Percentiles rank a stretch among this genome's conserved stretches.
phyloP scores from a whole-genome alignment of 2,329 filamentous ascomycete species.

The Xylariaceae sp. region DNA sequence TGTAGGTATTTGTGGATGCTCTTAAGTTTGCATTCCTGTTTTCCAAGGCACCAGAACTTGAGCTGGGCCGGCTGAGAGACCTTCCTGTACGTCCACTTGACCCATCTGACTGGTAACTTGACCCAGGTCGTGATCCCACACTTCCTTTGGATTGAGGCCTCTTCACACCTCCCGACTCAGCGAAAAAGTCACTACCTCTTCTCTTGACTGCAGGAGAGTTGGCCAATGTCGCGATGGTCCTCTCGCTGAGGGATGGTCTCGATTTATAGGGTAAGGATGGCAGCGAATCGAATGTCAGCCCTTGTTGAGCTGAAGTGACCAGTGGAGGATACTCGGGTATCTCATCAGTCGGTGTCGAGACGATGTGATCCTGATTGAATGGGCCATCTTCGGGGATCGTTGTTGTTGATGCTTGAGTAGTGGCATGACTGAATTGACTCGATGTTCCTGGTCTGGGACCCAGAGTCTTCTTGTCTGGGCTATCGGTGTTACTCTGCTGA shows the following conservation, averaged over 20 bases:
- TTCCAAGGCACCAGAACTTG: conserved; percentile 48
- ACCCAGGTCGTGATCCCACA: conserved; percentile 54
- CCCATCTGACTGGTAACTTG: conserved; percentile 58
- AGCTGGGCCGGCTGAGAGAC: conserved; percentile 51
- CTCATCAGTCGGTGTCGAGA: conserved; percentile 5
- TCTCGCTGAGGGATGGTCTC: conserved; percentile 68
- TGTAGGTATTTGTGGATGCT: conserved; percentile 42
- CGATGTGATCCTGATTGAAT: background rate
- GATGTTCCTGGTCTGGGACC: conserved; percentile 23
- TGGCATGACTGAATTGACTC: conserved; percentile 17
- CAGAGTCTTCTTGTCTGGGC: conserved; percentile 20
- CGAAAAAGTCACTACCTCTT: conserved; percentile 68
- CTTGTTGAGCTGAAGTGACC: conserved; percentile 18
- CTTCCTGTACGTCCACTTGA: conserved; percentile 50
- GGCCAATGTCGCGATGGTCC: conserved; percentile 81
- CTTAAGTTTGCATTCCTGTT: conserved; percentile 38
- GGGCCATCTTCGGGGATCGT: conserved; percentile 7
- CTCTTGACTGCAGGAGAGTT: conserved; percentile 68
- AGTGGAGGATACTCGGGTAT: conserved; percentile 21
- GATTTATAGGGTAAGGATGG: conserved; percentile 17
- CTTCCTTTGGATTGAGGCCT: conserved; percentile 48
- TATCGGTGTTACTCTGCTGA: conserved; percentile 16
- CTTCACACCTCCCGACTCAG: conserved; percentile 54
- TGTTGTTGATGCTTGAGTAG: conserved; percentile 10
- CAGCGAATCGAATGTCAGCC: conserved; percentile 24